Conservation (phyloP, 2,329 filamentous ascomycete genomes). For the Dactylellina haptotyla region DNA sequence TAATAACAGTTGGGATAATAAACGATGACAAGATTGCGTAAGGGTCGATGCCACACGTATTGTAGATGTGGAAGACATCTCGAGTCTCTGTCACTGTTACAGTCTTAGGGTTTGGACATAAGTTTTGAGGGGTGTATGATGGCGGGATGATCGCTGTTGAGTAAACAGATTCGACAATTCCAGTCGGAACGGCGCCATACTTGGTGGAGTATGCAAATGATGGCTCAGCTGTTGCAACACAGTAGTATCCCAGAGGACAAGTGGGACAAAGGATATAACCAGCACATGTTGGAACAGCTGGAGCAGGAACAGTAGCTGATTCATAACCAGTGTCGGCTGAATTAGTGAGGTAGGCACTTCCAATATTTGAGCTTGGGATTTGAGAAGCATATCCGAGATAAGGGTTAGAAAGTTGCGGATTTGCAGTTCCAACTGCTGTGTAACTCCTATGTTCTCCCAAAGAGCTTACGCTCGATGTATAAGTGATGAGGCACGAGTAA, state of each 20-base stretch:
- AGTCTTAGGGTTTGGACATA: conserved; percentile 7
- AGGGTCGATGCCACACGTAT: conserved; percentile 35
- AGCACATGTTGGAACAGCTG: conserved; percentile 40
- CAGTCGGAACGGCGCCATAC: conserved; percentile 42
- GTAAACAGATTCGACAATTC: conserved; percentile 31
- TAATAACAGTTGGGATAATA: conserved; percentile 31
- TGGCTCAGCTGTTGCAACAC: conserved; percentile 19
- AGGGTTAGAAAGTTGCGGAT: conserved; percentile 33
- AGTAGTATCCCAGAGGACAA: conserved; percentile 41
- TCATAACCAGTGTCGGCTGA: conserved; percentile 8
- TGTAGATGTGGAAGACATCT: conserved; percentile 33
- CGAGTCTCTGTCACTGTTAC: conserved; percentile 37
- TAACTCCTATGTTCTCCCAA: neutral
- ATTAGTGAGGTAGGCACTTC: conserved; percentile 13
- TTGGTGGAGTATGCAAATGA: conserved; percentile 32
- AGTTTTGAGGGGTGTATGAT: neutral
- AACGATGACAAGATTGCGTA: conserved; percentile 38
- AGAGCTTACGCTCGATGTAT: neutral
- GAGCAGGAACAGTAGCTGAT: conserved; percentile 15
- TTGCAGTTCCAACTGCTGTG: conserved; percentile 22
- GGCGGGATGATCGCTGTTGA: conserved; percentile 20
- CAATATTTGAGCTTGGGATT: conserved; percentile 10
- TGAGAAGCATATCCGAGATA: conserved; percentile 9
- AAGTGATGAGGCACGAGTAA: conserved; percentile 27
- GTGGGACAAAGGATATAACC: conserved; percentile 40